Evolutionary conservation across 2,329 filamentous ascomycete species (phyloP), one percentile per base, ranked within the genome.

Genomic region (Sclerotinia glacialis): DNA sequence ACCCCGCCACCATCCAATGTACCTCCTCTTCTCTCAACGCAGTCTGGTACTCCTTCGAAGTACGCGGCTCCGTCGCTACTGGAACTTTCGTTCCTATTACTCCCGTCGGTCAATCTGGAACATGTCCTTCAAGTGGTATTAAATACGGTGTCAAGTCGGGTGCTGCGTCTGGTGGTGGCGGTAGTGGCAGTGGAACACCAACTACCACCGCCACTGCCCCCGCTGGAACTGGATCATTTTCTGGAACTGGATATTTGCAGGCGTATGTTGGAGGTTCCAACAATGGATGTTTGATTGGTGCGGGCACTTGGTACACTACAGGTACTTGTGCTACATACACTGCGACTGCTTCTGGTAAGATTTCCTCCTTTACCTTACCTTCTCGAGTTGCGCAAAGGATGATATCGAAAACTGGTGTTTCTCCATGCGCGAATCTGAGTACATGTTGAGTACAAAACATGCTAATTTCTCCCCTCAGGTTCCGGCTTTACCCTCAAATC

Each of bases 311-410:
- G 89, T 91, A 89, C 73, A 82, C 82, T 0, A 82, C 80, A 1
- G 88, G 88, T 2, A 89, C 87, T 0, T 91, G 88, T 73, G 89
- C 89, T 0, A 89, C 84, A 0, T 89, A 86, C 75, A 85, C 82
- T 0, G 85, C 86, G 5, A 77, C 82, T 5, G 67, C 80, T 55
- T 82, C 77, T 26, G 83, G 82, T 52, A 86, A 87, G 54, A 18
- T 40, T 4, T n/a, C 9, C 26, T 12, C 21, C 11, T 14, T 6
- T 47, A 8, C 28, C 23, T 40, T 12, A 6, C 21, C 9, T 14
- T 12, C 53, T 34, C 8, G 34, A 21, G 47, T n/a, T 12, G 34
- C 34, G 34, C 34, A 37, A 37, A 37, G 34, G 9, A 3, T 37
- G 0, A 37, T 37, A 37, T 37, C 34, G 34, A 12, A 37, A 37